Evolutionary conservation across 2,329 filamentous ascomycete genomes (phyloP).

Genomic region (Decorospora gaudefroyi): DNA sequence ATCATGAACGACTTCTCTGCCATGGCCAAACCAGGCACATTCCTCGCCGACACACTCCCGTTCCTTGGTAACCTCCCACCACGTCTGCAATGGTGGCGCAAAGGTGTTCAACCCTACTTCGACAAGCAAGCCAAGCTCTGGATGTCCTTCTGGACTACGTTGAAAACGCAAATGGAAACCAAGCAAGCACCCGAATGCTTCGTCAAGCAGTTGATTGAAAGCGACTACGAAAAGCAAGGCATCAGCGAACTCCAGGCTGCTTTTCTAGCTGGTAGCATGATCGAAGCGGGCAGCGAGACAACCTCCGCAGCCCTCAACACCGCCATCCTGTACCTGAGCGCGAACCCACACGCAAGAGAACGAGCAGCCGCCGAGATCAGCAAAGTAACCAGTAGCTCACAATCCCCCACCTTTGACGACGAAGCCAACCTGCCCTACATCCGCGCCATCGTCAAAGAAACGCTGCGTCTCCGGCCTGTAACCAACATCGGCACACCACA

Average conservation of each 20-base stretch:
- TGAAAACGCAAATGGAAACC: constrained; percentile 40
- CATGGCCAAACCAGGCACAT: constrained; percentile 35
- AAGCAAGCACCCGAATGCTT: constrained; percentile 45
- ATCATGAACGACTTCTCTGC: constrained; percentile 46
- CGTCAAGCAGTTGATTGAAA: constrained; percentile 43
- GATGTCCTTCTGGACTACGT: constrained; percentile 39
- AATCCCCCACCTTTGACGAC: constrained; percentile 50
- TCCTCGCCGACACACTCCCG: constrained; percentile 40
- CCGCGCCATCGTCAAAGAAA: constrained; percentile 48
- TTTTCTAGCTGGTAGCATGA: constrained; percentile 43
- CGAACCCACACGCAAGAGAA: constrained; percentile 23
- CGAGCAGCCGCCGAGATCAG: constrained; percentile 34
- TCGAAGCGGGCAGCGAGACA: constrained; percentile 51
- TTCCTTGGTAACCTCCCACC: constrained; percentile 35
- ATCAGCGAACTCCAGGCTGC: constrained; percentile 45
- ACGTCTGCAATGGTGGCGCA: constrained; percentile 41
- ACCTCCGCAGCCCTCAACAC: constrained; percentile 47
- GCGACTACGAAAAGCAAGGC: constrained; percentile 46
- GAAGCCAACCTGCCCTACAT: constrained; percentile 50
- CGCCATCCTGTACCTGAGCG: constrained; percentile 38
- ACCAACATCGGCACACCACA: constrained; percentile 46
- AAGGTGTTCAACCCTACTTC: constrained; percentile 33
- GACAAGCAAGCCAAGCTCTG: constrained; percentile 42
- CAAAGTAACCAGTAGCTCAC: constrained; percentile 17
- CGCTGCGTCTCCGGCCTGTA: constrained; percentile 50